Conservation (phyloP, 2,329 filamentous ascomycete genomes). For the Botryotinia narcissicola region DNA sequence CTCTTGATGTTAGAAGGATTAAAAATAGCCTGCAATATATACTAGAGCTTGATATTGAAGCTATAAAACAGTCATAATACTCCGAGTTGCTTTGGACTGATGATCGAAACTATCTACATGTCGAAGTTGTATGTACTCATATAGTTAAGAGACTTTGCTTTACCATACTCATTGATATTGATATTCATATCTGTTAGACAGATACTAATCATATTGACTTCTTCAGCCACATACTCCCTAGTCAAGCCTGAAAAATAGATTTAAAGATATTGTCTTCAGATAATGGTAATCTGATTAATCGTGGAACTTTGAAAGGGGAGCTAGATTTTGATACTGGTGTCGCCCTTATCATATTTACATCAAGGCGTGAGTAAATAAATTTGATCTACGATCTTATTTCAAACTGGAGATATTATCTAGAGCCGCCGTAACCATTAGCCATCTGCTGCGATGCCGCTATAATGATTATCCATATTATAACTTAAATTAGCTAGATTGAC, state of each 20-base stretch:
- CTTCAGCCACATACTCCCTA: background rate
- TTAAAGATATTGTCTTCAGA: background rate
- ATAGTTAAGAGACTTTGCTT: background rate
- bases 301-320: background rate
- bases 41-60: background rate
- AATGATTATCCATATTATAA: accelerated
- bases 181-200: background rate
- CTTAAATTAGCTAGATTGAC: background rate
- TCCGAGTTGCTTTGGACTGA: background rate
- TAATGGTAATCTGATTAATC: background rate
- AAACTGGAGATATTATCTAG: background rate
- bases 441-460: background rate
- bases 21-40: background rate
- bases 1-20: background rate
- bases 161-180: background rate
- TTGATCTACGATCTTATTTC: background rate
- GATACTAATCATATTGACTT: background rate
- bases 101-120: background rate
- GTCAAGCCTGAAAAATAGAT: background rate
- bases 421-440: background rate
- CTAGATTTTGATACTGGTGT: background rate
- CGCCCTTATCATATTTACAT: background rate
- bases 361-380: background rate
- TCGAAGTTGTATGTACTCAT: background rate
- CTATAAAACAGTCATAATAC: background rate